Evolutionary conservation across 805 yeast species (phyloP).

Genomic region (Yamadazyma paraphyllophila): DNA sequence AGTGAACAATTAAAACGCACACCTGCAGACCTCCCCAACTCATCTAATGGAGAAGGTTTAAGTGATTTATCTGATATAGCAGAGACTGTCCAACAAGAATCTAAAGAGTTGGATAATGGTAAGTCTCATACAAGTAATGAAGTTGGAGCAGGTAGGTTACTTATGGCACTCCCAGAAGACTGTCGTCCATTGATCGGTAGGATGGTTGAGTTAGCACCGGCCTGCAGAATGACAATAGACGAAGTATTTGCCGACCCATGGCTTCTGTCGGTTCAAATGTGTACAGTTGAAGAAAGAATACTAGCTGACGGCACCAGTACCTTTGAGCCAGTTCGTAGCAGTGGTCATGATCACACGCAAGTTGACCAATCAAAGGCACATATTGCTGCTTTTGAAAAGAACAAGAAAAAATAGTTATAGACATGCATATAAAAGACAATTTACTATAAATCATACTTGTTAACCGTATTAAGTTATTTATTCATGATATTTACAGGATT

Average conservation of each 20-base stretch:
- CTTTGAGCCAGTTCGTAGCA: slow-evolving; percentile 40
- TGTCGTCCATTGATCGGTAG: slow-evolving; percentile 64
- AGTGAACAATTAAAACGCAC: slow-evolving; percentile 47
- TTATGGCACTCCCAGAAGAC: slow-evolving; percentile 69
- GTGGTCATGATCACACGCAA: slow-evolving; percentile 77
- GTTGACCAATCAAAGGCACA: slow-evolving; percentile 95
- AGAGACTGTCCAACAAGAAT: slow-evolving; percentile 7
- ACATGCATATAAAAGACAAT: slow-evolving; percentile 5
- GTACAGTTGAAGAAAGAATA: slow-evolving; percentile 51
- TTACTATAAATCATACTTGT: neutral
- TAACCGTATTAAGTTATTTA: neutral
- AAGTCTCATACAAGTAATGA: slow-evolving; percentile 60
- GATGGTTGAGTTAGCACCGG: slow-evolving; percentile 85
- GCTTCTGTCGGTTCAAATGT: slow-evolving; percentile 63
- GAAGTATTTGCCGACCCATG: slow-evolving; percentile 74
- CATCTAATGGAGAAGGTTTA: slow-evolving; percentile 14
- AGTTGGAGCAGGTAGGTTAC: slow-evolving; percentile 69
- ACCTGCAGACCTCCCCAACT: slow-evolving; percentile 22
- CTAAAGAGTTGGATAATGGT: slow-evolving; percentile 20
- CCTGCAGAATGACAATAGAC: slow-evolving; percentile 77
- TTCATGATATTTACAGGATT: slow-evolving; percentile 10
- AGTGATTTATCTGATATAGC: slow-evolving; percentile 16
- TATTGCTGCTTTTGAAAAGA: slow-evolving; percentile 87
- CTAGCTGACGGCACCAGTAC: slow-evolving; percentile 33
- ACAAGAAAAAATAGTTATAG: slow-evolving; percentile 51